These are phyloP conservation scores for Gossypium mustelinum DNA, from an alignment of 345 rosid species.

Conservation along the genomic window DNA sequence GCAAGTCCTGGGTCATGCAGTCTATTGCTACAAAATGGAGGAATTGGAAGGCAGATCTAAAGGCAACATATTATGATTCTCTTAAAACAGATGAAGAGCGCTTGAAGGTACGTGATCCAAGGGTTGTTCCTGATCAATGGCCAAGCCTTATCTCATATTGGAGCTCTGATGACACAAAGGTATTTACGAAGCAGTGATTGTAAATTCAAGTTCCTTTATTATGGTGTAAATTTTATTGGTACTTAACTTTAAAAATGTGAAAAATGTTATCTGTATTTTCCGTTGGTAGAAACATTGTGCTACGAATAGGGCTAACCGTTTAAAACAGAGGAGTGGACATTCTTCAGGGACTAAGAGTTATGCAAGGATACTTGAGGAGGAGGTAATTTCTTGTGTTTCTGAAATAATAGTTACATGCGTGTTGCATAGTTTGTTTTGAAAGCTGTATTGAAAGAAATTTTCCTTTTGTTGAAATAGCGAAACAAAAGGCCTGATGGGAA, in stretches of 20 bases:
- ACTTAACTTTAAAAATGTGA: neutral
- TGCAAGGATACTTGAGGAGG: slow-evolving; percentile 38
- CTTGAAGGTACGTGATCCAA: slow-evolving; percentile 23
- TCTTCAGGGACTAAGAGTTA: slow-evolving; percentile 34
- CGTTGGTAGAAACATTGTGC: slow-evolving; percentile 27
- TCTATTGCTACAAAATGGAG: slow-evolving; percentile 34
- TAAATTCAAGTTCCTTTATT: neutral
- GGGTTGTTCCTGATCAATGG: slow-evolving; percentile 40
- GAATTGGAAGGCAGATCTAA: slow-evolving; percentile 33
- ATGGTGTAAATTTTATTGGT: neutral
- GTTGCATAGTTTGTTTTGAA: neutral
- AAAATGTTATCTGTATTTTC: neutral
- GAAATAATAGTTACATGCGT: slow-evolving; percentile 4
- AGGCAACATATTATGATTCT: slow-evolving; percentile 29
- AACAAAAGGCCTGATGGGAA: slow-evolving; percentile 34
- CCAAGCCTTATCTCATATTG: slow-evolving; percentile 28
- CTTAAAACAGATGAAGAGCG: slow-evolving; percentile 38
- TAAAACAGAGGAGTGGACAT: slow-evolving; percentile 19
- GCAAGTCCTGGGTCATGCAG: slow-evolving; percentile 32
- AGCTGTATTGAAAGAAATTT: neutral
- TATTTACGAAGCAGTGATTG: neutral
- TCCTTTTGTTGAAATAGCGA: slow-evolving; percentile 20
- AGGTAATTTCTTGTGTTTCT: slow-evolving; percentile 25
- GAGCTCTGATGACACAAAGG: slow-evolving; percentile 35
- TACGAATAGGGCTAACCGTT: slow-evolving; percentile 31